These are phyloP conservation scores for barrel medic (Medicago truncatula) DNA, from an alignment of 306 rosid genomes.

Conservation along the genomic window MtrunA17r5.0-ANR NC_053042.1:39211501-39212000, in stretches of 20 bases:
- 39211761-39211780: background rate
- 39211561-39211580: background rate
- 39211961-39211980: too few relatives aligned
- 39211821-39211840: background rate
- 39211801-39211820: background rate
- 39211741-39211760: background rate
- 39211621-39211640: background rate
- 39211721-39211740: background rate
- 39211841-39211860: background rate
- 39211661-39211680: background rate
- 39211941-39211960: too few relatives aligned
- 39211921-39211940: too few relatives aligned
- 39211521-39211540: too few relatives aligned
- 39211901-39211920: background rate
- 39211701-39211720: background rate
- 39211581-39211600: background rate
- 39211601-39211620: background rate
- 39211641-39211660: background rate
- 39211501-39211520: too few relatives aligned
- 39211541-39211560: background rate
- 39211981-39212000: too few relatives aligned
- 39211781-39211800: background rate
- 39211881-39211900: slow-evolving; percentile 4
- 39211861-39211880: background rate
- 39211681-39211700: background rate